These are phyloP conservation scores for Globisporangium yorkense DNA, from an alignment of 352 stramenopile species.

Conservation along the genomic window DNA sequence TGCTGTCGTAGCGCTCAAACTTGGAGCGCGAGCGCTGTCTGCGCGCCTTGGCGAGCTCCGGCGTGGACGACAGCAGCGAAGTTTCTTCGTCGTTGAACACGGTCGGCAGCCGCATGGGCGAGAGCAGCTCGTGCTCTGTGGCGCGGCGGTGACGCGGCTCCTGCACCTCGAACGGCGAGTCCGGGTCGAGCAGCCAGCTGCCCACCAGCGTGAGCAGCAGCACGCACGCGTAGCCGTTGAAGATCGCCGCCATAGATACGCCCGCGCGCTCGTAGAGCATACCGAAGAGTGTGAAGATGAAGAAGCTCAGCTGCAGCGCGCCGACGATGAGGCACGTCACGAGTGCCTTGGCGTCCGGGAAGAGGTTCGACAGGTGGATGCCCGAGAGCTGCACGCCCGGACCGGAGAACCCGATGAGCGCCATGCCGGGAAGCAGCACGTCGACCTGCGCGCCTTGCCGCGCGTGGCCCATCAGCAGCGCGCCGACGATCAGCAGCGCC, in stretches of 20 bases:
- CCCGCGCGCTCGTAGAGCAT: constrained; percentile 33
- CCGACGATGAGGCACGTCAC: constrained; percentile 71
- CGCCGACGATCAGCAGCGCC: constrained; percentile 35
- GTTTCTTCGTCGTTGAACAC: constrained; percentile 55
- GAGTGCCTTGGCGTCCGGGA: constrained; percentile 55
- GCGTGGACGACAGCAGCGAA: constrained; percentile 41
- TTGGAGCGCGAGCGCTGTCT: constrained; percentile 13
- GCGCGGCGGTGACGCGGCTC: neutral
- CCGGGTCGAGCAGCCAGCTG: constrained; percentile 51
- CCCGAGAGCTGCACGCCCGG: constrained; percentile 59
- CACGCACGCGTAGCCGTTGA: constrained; percentile 41
- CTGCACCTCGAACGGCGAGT: constrained; percentile 33
- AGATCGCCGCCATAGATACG: constrained; percentile 38
- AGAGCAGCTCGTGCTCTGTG: constrained; percentile 43
- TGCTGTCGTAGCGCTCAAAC: constrained; percentile 19
- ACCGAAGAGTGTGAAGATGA: constrained; percentile 66
- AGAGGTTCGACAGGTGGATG: constrained; percentile 75
- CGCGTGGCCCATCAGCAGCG: constrained; percentile 43
- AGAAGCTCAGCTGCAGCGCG: constrained; percentile 62
- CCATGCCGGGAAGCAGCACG: constrained; percentile 54
- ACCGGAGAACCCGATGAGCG: constrained; percentile 55
- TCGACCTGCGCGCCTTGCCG: constrained; percentile 27
- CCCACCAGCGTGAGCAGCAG: constrained; percentile 42
- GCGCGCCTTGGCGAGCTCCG: constrained; percentile 36
- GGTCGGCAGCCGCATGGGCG: constrained; percentile 45